Base-by-base conservation (phyloP, 768 basidiomycete genomes). In the Boletus tylopilopsis region DNA sequence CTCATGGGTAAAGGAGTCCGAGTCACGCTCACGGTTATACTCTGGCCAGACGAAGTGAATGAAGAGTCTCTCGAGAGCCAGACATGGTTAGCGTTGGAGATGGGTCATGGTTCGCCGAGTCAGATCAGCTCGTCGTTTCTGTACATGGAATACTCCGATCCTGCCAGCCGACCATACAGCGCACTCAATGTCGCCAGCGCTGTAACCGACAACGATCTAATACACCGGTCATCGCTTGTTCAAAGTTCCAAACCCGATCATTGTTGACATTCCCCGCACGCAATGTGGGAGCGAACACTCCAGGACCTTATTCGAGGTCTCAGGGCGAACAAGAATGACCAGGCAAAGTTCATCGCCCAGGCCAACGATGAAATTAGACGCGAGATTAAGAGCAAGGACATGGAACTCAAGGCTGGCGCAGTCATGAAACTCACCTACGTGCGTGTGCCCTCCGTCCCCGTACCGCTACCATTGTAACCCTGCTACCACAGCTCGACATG, bases 361-460 rank as follows among this genome's bases (percentile, higher is more conserved):
- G 93, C 93, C 6, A 84, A 97, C n/a, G 85, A 91, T 47, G 96
- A 98, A 74, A 95, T 96, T 60, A 76, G 91, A 57, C 77, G 79
- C 51, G 96, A 99, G 73, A 84, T 98, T 64, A 88, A 84, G 72
- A 81, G 80, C 63, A 91, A 91, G 60, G 96, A 98, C 64, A 95
- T 97, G 91, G 92, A 91, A 57, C 77, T 98, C 58, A 99, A 99
- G 71, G 93, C 94, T 0, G 94, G 79, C 13, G 96, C 95, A 0
- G 84, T 97, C 27, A 75, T 98, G 68, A 99, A 99, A 71, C 82
- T 98, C 52, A 92, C 90, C 60, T 99, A 97, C 71, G 95, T 96
- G 71, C 68, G 93, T 84, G 50, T 49, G 18, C 12, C 11, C 11
- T 18, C 30, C 43, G 4, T 18, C 19, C 43, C 38, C 15, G 22